Base-by-base conservation (phyloP, 768 basidiomycete species). In the Suillus placidus region DNA sequence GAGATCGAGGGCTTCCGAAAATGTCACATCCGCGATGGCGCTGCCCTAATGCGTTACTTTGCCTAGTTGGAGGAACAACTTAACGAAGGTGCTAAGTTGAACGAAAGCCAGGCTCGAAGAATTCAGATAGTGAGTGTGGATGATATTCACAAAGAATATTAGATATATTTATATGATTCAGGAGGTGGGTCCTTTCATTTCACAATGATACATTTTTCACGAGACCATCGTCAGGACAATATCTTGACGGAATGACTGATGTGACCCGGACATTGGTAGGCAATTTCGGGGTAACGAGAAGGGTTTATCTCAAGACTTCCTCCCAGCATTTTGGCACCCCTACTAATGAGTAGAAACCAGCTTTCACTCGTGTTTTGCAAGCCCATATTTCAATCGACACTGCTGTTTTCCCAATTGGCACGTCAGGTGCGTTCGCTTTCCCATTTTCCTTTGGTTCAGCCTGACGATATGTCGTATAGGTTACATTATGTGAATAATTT, bases 221-320 rank as follows among this genome's bases (percentile, higher is more conserved):
- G 54, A 13, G 68, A 49, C 54, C 45, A 57, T 1, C 1, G 1
- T 20, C 66, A 91, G 90, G 85, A 2, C 95, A 97, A 78, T 97
- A 89, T 78, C 75, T 87, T 40, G 96, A 99, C 70, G 97, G 97
- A 12, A 99, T 97, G 0, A 99, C 97, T 1, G 97, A 99, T 73
- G 92, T 92, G 18, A 97, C 95, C 1, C 83, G 96, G 51, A 97
- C 94, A 66, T 90, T 88, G 88, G 92, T 91, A 72, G 70, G 85
- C 61, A 42, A 32, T 26, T 61, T 6, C 60, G 16, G 35, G 37
- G 8, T 32, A 26, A 43, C 26, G 60, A 37, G 61, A 40, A 32
- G 62, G 16, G 13, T 4, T 8, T 9, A 57, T 61, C 35, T 32
- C 42, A 26, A 62, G 30, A 67, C 20, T n/a, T 64, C 18, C 12